These are phyloP conservation scores for Alternaria dauci DNA, from an alignment of 2,329 filamentous ascomycete species.

Conservation along the genomic window DNA sequence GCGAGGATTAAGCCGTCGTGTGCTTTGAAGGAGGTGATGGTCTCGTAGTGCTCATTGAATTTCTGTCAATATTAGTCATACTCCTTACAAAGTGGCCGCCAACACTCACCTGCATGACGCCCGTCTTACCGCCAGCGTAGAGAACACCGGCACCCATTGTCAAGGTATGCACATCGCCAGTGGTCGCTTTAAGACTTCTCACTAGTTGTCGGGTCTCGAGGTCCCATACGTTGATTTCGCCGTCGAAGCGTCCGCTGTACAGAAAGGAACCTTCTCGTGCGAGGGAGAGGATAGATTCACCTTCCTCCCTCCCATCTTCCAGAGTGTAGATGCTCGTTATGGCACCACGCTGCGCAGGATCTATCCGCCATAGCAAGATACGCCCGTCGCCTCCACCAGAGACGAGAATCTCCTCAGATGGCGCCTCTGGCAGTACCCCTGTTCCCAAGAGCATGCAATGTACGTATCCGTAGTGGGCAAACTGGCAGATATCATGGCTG, in stretches of 20 bases:
- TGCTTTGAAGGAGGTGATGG: constrained; percentile 78
- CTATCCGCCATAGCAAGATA: constrained; percentile 89
- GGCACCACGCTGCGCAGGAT: constrained; percentile 65
- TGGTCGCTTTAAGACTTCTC: constrained; percentile 81
- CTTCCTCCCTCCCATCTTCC: constrained; percentile 65
- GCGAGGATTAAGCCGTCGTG: constrained; percentile 88
- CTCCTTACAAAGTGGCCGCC: background rate
- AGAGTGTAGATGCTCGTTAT: constrained; percentile 75
- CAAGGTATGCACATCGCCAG: constrained; percentile 83
- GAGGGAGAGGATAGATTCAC: constrained; percentile 76
- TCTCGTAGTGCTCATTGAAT: constrained; percentile 84
- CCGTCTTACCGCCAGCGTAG: constrained; percentile 88
- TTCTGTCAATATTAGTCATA: constrained; percentile 56
- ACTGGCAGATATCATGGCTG: constrained; percentile 80
- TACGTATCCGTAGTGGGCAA: constrained; percentile 94
- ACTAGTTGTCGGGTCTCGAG: constrained; percentile 91
- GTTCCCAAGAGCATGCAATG: constrained; percentile 93
- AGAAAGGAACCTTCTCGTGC: constrained; percentile 90
- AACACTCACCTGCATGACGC: constrained; percentile 74
- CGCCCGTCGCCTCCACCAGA: constrained; percentile 93
- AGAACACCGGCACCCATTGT: constrained; percentile 85
- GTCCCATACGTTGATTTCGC: constrained; percentile 95
- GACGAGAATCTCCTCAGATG: constrained; percentile 80
- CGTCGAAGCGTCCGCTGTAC: constrained; percentile 87
- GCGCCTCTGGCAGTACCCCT: constrained; percentile 73